These are phyloP conservation scores for Kalanchoe fedtschenkoi DNA, from an alignment of 164 flowering plant genomes.

Conservation along the genomic window DNA sequence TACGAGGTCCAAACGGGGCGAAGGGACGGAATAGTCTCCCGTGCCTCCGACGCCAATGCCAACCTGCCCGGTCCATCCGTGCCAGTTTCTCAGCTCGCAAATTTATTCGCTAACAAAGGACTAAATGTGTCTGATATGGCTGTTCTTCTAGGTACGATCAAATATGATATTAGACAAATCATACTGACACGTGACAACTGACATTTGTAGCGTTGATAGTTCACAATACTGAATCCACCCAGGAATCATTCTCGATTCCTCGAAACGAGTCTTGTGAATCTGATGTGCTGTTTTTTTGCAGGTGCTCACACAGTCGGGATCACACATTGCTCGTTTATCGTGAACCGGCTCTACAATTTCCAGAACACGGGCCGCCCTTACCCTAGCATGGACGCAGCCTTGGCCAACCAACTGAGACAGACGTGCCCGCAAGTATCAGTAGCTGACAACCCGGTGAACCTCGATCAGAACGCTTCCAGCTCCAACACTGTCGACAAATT, in stretches of 20 bases:
- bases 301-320: conserved; percentile 5
- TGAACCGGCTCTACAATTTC: conserved; percentile 4
- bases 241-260: no score
- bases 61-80: neutral
- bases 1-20: conserved; percentile 4
- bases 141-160: conserved; percentile 4
- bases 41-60: neutral
- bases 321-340: conserved; percentile 1
- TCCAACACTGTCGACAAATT: neutral
- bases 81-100: neutral
- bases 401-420: neutral
- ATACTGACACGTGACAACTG: no score
- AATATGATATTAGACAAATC: no score
- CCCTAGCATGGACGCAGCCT: neutral
- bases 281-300: no score
- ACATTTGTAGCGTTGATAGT: no score
- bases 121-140: neutral
- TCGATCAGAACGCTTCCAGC: neutral
- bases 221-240: no score
- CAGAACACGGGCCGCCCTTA: neutral
- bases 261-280: no score
- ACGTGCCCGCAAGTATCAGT: neutral
- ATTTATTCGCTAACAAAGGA: neutral
- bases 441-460: neutral
- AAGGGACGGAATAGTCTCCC: neutral